Evolutionary conservation across 495 filamentous ascomycete species (phyloP), one percentile per base, ranked within the genome.

Genomic region (Monascus purpureus): DNA sequence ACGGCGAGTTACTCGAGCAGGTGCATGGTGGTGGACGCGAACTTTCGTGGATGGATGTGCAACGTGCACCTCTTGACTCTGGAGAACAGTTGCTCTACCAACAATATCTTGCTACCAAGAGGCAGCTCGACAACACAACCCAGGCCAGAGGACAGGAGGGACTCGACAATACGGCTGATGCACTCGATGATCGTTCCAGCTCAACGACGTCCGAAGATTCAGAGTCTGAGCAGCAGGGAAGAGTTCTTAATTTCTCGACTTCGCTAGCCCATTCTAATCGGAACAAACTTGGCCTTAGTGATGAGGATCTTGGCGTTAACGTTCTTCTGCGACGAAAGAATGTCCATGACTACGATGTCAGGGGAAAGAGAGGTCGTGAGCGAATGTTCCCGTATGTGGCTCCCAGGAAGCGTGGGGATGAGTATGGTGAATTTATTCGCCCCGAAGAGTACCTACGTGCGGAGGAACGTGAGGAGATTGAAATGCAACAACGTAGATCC

Each of bases 361-460:
- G 82, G n/a, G 79, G 78, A 11, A 93, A 93, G 45, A 94, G 85
- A 51, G 92, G 90, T 13, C 68, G 86, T 19, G 92, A 97, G 43
- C 76, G 82, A 39, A 82, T 90, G 72, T 96, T 93, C 41, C 90
- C 90, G 0, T 79, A 86, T 29, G 76, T 88, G 11, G 72, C 82
- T 22, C 70, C 81, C 20, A 66, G 85, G 37, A 78, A 77, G 51
- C 77, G 85, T 15, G 71, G 64, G 8, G 92, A 96, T 52, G 87
- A 94, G 37, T 96, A 84, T 47, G 90, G 90, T 26, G 92, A 96
- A 39, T 59, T 88, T 33, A 92, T 96, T 42, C 68, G 84, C 28
- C 84, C 88, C 1, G 90, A 96, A 35, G 90, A 95, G 24, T 97
- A 83, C 46, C 64, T 94, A n/a, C 68, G 87, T 28, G 87, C 86